A percentile compares a stretch with the other conserved stretches of the same genome.
These are phyloP conservation scores for Metschnikowia vanudenii DNA, from an alignment of 805 yeast genomes.

Conservation along the genomic window DNA sequence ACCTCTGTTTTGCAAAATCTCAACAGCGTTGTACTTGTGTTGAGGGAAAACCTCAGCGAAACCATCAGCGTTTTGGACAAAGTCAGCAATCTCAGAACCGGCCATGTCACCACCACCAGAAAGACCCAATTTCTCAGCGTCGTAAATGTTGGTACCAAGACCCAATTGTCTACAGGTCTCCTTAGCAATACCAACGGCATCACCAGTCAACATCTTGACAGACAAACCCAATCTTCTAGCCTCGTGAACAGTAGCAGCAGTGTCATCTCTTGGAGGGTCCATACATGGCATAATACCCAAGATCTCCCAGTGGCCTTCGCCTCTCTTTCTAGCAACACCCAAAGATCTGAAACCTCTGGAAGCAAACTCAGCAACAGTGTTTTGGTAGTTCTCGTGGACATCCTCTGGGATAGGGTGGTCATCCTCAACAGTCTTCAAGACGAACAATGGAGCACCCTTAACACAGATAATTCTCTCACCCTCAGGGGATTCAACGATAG, in stretches of 20 bases:
- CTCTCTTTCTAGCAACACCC: conserved; percentile 99
- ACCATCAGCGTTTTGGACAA: conserved; percentile 96
- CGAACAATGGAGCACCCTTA: conserved; percentile 98
- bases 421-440: conserved; percentile 93
- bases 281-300: conserved; percentile 97
- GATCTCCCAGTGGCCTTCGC: conserved; percentile 98
- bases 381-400: conserved; percentile 89
- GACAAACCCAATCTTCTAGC: conserved; percentile 89
- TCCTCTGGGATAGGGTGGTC: conserved; percentile 96
- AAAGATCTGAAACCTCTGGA: conserved; percentile 97
- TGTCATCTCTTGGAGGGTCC: conserved; percentile 99
- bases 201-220: conserved; percentile 98
- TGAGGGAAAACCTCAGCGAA: conserved; percentile 98
- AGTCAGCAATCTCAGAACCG: conserved; percentile 96
- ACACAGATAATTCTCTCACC: conserved; percentile 95
- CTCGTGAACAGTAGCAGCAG: conserved; percentile 90
- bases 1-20: conserved; percentile 92
- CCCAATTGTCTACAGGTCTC: conserved; percentile 98
- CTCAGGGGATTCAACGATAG: conserved; percentile 92
- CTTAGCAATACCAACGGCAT: conserved; percentile 98
- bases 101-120: conserved; percentile 92
- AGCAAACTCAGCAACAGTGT: conserved; percentile 96
- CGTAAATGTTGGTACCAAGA: conserved; percentile 92
- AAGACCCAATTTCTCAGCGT: conserved; percentile 94
- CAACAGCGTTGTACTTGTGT: conserved; percentile 95